Conservation (phyloP, 768 basidiomycete genomes). For the Tubosaeta sp. region DNA sequence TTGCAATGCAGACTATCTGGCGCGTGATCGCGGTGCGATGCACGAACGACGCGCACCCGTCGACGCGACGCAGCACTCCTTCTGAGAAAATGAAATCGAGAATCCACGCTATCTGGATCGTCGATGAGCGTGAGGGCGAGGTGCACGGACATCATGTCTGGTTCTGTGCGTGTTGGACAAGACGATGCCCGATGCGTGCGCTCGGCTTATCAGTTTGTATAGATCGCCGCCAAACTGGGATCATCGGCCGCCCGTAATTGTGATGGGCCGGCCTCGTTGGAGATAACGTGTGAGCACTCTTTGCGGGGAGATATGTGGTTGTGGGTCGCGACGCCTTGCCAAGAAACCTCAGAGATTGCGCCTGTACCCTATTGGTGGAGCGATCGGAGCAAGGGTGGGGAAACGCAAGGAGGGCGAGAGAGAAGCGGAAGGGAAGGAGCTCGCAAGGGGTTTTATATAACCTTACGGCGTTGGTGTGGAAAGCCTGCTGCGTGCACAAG, state of each 20-base stretch:
- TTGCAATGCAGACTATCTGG: not conserved
- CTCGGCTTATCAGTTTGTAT: not conserved
- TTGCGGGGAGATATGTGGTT: not conserved
- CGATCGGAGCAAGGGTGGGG: conserved; percentile 11
- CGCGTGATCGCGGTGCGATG: too few relatives aligned
- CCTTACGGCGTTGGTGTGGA: conserved; percentile 6
- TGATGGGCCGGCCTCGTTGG: not conserved
- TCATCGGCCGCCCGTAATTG: not conserved
- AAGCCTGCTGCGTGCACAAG: not conserved
- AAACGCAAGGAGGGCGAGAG: conserved; percentile 12
- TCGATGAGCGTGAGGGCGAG: not conserved
- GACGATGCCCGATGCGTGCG: not conserved
- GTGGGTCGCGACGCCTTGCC: conserved; percentile 3
- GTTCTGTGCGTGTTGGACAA: not conserved
- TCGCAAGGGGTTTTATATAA: conserved; percentile 17
- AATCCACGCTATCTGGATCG: not conserved
- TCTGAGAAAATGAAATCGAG: not conserved
- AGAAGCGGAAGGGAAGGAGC: not conserved
- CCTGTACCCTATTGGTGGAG: conserved; percentile 14
- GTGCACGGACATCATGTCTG: not conserved
- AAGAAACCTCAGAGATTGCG: conserved; percentile 15
- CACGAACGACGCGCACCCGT: not conserved
- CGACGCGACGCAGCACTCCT: not conserved
- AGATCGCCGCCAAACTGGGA: not conserved
- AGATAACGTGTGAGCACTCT: not conserved